phyloP scores from a whole-genome alignment of 306 rosid genomes.

The Cyclanthera cordifolia region DNA sequence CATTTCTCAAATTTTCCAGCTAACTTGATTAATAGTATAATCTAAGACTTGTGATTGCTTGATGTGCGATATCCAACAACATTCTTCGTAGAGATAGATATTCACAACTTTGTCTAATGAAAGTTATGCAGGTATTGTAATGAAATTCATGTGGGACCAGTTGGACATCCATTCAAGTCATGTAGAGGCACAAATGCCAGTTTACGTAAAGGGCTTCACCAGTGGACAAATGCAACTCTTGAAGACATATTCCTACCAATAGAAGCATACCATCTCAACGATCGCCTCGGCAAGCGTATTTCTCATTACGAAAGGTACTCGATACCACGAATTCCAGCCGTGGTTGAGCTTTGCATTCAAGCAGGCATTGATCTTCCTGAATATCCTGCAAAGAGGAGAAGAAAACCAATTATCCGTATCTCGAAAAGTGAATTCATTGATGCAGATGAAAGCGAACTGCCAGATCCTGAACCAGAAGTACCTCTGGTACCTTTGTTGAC shows the following conservation, averaged over 20 bases:
- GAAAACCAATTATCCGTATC: conserved; percentile 73
- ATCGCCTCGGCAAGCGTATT: conserved; percentile 70
- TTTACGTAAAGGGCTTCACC: conserved; percentile 63
- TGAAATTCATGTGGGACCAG: conserved; percentile 85
- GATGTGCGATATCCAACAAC: not conserved
- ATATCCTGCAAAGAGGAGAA: conserved; percentile 70
- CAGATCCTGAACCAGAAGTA: conserved; percentile 37
- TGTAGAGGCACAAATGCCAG: conserved; percentile 55
- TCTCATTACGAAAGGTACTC: conserved; percentile 63
- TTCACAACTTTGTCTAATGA: not conserved
- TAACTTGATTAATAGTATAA: not conserved
- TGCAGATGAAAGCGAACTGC: conserved; percentile 90
- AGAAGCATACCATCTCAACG: conserved; percentile 75
- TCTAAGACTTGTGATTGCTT: not conserved
- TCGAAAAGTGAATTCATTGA: conserved; percentile 66
- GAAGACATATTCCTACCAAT: conserved; percentile 70
- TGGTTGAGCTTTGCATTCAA: no score
- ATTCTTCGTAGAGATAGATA: not conserved
- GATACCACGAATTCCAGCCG: conserved; percentile 6
- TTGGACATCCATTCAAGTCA: conserved; percentile 90
- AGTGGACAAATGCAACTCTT: conserved; percentile 53
- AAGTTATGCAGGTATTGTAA: conserved; percentile 62
- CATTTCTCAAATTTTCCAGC: no score
- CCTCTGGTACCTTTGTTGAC: conserved; percentile 22
- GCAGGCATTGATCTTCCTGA: conserved; percentile 20